Evolutionary conservation across 2,329 filamentous ascomycete genomes (phyloP).

Genomic region (Neofusicoccum ribis): DNA sequence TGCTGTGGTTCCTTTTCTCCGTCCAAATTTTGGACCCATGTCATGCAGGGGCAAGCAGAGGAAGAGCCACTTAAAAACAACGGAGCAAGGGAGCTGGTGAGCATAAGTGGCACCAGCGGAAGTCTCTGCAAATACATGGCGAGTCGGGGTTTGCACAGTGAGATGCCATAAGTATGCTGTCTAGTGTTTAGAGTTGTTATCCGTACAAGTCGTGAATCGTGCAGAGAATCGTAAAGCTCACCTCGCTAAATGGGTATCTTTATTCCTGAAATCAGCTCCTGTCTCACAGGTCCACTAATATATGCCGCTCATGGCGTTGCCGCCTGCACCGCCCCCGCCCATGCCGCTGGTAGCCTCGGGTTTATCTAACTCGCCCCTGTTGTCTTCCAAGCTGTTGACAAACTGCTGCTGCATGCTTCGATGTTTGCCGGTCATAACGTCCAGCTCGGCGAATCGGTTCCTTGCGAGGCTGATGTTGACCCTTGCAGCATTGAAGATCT

Average conservation of each 20-base stretch:
- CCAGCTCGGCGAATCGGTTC: slow-evolving; percentile 71
- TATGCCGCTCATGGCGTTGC: not conserved
- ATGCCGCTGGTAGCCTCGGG: not conserved
- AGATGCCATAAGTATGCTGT: not conserved
- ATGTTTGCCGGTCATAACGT: slow-evolving; percentile 38
- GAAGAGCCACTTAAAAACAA: not conserved
- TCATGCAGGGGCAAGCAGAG: not conserved
- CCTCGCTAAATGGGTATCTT: slow-evolving; percentile 16
- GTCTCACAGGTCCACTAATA: not conserved
- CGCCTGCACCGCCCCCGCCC: not conserved
- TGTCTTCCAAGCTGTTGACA: slow-evolving; percentile 13
- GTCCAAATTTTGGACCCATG: not conserved
- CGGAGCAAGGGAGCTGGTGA: too few species aligned
- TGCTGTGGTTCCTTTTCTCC: not conserved
- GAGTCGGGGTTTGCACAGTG: not conserved
- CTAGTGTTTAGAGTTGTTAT: not conserved
- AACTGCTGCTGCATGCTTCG: slow-evolving; percentile 17
- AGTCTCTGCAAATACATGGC: not conserved
- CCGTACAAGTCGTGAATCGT: slow-evolving; percentile 2
- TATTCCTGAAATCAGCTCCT: slow-evolving; percentile 8
- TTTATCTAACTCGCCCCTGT: slow-evolving; percentile 2
- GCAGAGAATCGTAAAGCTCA: slow-evolving; percentile 9
- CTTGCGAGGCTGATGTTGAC: slow-evolving; percentile 87
- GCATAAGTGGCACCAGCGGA: too few species aligned
- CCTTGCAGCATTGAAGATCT: slow-evolving; percentile 85